Evolutionary conservation across 2,329 filamentous ascomycete genomes (phyloP).

Genomic region (Biscogniauxia sp.): DNA sequence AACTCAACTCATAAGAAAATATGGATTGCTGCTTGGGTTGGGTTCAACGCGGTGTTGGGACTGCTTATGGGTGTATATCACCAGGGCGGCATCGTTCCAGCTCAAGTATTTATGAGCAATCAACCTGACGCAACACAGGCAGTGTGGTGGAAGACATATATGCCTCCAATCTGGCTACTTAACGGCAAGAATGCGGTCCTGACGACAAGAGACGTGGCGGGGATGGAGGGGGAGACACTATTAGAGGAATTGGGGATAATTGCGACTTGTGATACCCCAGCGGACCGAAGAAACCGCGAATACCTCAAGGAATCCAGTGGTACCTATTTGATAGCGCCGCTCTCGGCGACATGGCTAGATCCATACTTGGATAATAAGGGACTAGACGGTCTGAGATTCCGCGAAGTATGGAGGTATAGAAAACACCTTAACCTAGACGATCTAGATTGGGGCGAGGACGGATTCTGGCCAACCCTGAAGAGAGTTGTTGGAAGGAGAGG

Average conservation of each 20-base stretch:
- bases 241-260: constrained; percentile 56
- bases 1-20: constrained; percentile 46
- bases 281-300: constrained; percentile 53
- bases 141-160: constrained; percentile 86
- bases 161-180: constrained; percentile 75
- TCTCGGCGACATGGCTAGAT: constrained; percentile 69
- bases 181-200: constrained; percentile 72
- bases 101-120: constrained; percentile 70
- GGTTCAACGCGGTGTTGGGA: constrained; percentile 68
- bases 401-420: constrained; percentile 67
- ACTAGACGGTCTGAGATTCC: constrained; percentile 59
- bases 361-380: constrained; percentile 59
- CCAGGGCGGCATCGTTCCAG: constrained; percentile 74
- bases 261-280: constrained; percentile 62
- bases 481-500: constrained; percentile 65
- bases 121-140: constrained; percentile 67
- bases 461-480: constrained; percentile 67
- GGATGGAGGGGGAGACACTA: constrained; percentile 60
- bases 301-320: constrained; percentile 61
- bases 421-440: constrained; percentile 77
- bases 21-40: constrained; percentile 63
- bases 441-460: constrained; percentile 75
- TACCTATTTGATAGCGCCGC: constrained; percentile 70
- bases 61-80: constrained; percentile 78
- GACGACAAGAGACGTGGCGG: constrained; percentile 72